Evolutionary conservation across 768 basidiomycete species (phyloP), one percentile per base, ranked within the genome.

Genomic region (Gelatoporia subvermispora): DNA sequence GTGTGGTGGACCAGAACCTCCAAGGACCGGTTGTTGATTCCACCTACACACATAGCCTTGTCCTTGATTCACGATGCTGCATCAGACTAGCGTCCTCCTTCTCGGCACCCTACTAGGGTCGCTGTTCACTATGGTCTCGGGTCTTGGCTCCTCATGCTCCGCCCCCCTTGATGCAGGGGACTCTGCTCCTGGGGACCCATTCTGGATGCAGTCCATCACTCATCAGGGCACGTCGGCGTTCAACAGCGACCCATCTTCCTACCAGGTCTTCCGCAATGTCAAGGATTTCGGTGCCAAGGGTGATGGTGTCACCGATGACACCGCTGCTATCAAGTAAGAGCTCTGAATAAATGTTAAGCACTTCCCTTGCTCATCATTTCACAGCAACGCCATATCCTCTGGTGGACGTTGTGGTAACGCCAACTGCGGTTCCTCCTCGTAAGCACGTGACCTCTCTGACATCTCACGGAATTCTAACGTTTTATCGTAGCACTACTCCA

Each of bases 241-340:
- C 65, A 83, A 85, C 55, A 55, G 76, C 9, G 68, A 77, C 59
- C 70, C 76, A 2, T 59, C 61, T 28, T 57, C 62, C 9, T 90
- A 90, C 60, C 65, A 78, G 40, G 84, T 88, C 10, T 88, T 85
- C 65, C 75, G 88, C 38, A 88, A 88, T 57, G 88, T 90, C 45
- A 84, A 83, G 58, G 69, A 74, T 41, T 76, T 71, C 49, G 72
- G 79, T 24, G 79, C 79, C 17, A 68, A 64, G 52, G 72, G 71
- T 21, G 79, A 86, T 64, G 87, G 87, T 50, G 67, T 78, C 2
- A 75, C 78, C 2, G 88, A 90, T 57, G 88, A 90, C 53, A 87
- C 86, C 17, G 76, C 69, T 35, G 86, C 88, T 1, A 87, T 88
- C 64, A 85, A 85, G 84, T 82, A 52, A 49, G 61, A 22, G 22